Percentiles rank a stretch among this genome's conserved stretches.
Evolutionary conservation across 164 flowering plant species (phyloP).

Genomic region (Liquidambar formosana): DNA sequence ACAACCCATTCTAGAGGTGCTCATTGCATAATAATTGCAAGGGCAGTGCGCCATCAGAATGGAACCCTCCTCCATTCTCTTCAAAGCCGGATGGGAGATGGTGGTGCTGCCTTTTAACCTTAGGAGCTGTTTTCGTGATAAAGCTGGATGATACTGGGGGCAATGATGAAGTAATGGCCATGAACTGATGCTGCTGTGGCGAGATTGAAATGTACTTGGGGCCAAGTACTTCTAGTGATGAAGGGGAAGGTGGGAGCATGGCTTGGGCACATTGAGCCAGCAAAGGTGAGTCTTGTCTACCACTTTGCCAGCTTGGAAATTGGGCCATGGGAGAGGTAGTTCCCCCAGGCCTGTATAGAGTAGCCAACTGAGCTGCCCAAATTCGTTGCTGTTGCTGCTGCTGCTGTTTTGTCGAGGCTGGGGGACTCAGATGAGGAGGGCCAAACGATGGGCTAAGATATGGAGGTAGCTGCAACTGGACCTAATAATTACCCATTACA

Average conservation of each 20-base stretch:
- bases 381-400: slow-evolving; percentile 28
- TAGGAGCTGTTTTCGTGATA: not conserved
- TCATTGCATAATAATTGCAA: slow-evolving; percentile 53
- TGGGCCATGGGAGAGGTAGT: slow-evolving; percentile 15
- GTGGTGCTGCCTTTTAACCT: slow-evolving; percentile 31
- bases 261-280: slow-evolving; percentile 22
- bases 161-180: slow-evolving; percentile 25
- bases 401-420: slow-evolving; percentile 23
- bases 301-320: slow-evolving; percentile 41
- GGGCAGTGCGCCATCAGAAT: slow-evolving; percentile 29
- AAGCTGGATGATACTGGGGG: slow-evolving; percentile 3
- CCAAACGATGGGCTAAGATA: slow-evolving; percentile 23
- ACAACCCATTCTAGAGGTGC: slow-evolving; percentile 14
- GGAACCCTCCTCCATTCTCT: slow-evolving; percentile 31
- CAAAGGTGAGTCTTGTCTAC: slow-evolving; percentile 31
- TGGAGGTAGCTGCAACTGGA: slow-evolving; percentile 41
- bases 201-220: slow-evolving; percentile 30
- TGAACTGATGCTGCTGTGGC: slow-evolving; percentile 39
- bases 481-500: slow-evolving; percentile 14
- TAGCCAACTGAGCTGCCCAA: slow-evolving; percentile 44
- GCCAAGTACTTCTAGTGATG: slow-evolving; percentile 30
- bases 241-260: slow-evolving; percentile 21
- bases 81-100: slow-evolving; percentile 34
- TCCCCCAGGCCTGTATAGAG: slow-evolving; percentile 34
- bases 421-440: slow-evolving; percentile 16